Evolutionary conservation across 352 stramenopile genomes (phyloP).

Genomic region (Phytophthora quininea): DNA sequence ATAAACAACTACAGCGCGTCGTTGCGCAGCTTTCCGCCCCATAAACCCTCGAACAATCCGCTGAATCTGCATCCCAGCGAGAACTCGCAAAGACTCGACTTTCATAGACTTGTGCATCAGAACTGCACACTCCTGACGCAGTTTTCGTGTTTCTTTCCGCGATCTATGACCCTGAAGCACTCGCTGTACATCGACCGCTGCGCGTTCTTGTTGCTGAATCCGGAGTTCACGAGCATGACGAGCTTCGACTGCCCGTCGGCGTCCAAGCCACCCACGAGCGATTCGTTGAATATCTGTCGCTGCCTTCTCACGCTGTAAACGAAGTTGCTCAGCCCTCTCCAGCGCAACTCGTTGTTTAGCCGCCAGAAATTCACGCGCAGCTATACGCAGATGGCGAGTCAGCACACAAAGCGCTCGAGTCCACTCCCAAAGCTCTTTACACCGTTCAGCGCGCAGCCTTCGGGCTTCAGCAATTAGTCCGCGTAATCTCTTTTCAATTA

Average conservation of each 20-base stretch:
- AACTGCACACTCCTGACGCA: conserved; percentile 21
- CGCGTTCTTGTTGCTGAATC: conserved; percentile 21
- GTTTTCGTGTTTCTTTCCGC: conserved; percentile 16
- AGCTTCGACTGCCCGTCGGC: conserved; percentile 27
- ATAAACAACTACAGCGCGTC: conserved; percentile 22
- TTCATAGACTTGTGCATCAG: conserved; percentile 28
- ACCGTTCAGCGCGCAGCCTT: conserved; percentile 28
- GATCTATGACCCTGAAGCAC: conserved; percentile 40
- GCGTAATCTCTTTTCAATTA: conserved; percentile 24
- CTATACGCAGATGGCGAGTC: conserved; percentile 33
- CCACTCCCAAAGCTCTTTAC: conserved; percentile 35
- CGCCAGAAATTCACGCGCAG: conserved; percentile 42
- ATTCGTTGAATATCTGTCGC: conserved; percentile 46
- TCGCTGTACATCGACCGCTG: conserved; percentile 47
- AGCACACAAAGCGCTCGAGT: conserved; percentile 40
- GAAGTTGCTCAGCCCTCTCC: conserved; percentile 43
- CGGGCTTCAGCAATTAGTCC: conserved; percentile 30
- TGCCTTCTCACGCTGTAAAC: conserved; percentile 35
- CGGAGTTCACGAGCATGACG: conserved; percentile 24
- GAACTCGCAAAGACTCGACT: conserved; percentile 8
- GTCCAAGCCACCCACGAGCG: conserved; percentile 45
- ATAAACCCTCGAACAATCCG: conserved; percentile 47
- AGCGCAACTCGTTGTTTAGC: conserved; percentile 40
- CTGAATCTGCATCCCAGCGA: conserved; percentile 44
- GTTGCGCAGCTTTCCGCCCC: conserved; percentile 34